Percentiles rank a stretch among this genome's conserved stretches.
Conservation (phyloP, 2,329 filamentous ascomycete genomes). For the Aureobasidium sp. region DNA sequence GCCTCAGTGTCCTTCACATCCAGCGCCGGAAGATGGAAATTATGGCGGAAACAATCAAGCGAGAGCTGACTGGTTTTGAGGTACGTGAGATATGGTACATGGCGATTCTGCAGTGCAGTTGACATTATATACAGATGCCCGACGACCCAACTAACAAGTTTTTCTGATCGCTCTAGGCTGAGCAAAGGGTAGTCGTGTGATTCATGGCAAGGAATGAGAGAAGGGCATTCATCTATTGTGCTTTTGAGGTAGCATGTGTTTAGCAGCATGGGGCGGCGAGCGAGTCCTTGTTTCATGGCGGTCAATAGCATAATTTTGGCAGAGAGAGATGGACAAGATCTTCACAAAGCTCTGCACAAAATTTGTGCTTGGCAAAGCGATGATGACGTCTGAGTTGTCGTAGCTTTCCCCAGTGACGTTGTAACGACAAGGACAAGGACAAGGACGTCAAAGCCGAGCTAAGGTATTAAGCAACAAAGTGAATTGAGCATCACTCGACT, state of each 20-base stretch:
- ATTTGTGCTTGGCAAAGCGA: not conserved
- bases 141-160: constrained; percentile 30
- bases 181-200: not conserved
- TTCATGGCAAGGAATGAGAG: not conserved
- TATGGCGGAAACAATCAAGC: constrained; percentile 37
- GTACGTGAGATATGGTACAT: constrained; percentile 26
- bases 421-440: not conserved
- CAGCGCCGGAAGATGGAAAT: constrained; percentile 44
- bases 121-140: constrained; percentile 35
- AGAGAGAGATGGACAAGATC: not conserved
- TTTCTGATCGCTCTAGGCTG: constrained; percentile 22
- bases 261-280: not conserved
- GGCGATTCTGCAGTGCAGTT: not conserved
- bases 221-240: not conserved
- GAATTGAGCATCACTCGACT: not conserved
- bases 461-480: not conserved
- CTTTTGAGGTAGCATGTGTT: not conserved
- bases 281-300: not conserved
- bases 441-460: constrained; percentile 7
- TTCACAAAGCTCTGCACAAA: not conserved
- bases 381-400: not conserved
- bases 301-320: not conserved
- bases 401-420: constrained; percentile 10
- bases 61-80: constrained; percentile 40
- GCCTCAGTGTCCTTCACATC: constrained; percentile 38